A percentile compares a stretch with the other conserved stretches of the same genome.
Evolutionary conservation across 441 rosid genomes (phyloP).

Genomic region (Pelargonium fulgidum): DNA sequence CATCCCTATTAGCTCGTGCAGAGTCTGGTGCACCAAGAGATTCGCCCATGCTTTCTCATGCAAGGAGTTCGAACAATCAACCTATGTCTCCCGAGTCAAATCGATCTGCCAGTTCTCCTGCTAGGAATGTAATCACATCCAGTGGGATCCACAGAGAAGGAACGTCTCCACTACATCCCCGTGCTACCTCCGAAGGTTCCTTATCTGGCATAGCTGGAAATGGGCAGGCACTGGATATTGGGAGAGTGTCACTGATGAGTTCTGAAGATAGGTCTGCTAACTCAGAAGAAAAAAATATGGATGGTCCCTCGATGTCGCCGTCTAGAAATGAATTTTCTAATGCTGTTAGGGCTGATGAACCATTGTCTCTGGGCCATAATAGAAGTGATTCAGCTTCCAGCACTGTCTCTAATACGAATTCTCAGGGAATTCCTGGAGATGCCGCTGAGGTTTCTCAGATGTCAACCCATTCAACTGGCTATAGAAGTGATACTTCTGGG

Average conservation of each 20-base stretch:
- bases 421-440: conserved; percentile 40
- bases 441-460: conserved; percentile 50
- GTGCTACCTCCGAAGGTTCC: conserved; percentile 49
- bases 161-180: conserved; percentile 51
- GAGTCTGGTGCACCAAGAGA: conserved; percentile 40
- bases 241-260: conserved; percentile 31
- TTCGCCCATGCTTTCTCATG: conserved; percentile 27
- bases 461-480: conserved; percentile 46
- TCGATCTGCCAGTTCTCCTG: conserved; percentile 38
- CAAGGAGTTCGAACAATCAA: conserved; percentile 28
- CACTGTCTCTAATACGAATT: conserved; percentile 34
- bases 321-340: conserved; percentile 39
- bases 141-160: conserved; percentile 39
- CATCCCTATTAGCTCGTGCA: conserved; percentile 41
- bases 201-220: conserved; percentile 39
- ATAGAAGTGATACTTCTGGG: conserved; percentile 66
- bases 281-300: conserved; percentile 39
- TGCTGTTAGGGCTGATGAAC: conserved; percentile 32
- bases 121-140: conserved; percentile 36
- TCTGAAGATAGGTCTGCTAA: conserved; percentile 48
- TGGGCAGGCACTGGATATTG: conserved; percentile 36
- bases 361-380: conserved; percentile 32
- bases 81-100: conserved; percentile 43
- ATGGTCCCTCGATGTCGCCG: conserved; percentile 43
- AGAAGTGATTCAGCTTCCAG: conserved; percentile 61